Evolutionary conservation across 2,329 filamentous ascomycete species (phyloP).

Genomic region (Venturia carpophila): DNA sequence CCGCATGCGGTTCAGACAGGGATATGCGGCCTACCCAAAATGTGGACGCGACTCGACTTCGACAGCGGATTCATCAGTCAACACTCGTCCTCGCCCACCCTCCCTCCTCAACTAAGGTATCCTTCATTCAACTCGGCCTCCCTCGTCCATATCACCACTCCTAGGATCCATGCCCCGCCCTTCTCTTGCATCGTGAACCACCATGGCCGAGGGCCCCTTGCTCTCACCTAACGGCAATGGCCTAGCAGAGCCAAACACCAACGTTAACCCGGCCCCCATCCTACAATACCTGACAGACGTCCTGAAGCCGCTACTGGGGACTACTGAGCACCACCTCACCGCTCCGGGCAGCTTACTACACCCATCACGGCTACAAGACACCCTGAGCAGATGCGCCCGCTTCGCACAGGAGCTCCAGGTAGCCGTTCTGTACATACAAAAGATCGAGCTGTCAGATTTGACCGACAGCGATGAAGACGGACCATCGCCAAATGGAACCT

Average conservation of each 20-base stretch:
- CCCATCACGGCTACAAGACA: conserved; percentile 62
- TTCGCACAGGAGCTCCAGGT: conserved; percentile 85
- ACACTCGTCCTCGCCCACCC: not conserved
- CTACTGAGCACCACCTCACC: conserved; percentile 67
- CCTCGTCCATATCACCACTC: not conserved
- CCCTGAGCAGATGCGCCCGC: conserved; percentile 75
- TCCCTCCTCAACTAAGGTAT: not conserved
- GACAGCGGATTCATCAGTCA: not conserved
- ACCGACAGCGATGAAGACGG: conserved; percentile 42
- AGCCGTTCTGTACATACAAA: conserved; percentile 66
- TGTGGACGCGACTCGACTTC: not conserved
- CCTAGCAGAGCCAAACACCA: conserved; percentile 29
- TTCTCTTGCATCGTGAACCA: not conserved
- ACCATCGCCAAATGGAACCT: not conserved
- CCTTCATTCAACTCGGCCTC: not conserved
- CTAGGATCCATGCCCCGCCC: not conserved
- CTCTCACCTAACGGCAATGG: conserved; percentile 33
- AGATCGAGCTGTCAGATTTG: conserved; percentile 31
- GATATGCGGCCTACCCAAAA: not conserved
- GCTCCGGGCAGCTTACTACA: conserved; percentile 76
- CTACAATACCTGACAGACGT: conserved; percentile 42
- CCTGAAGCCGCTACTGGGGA: conserved; percentile 42
- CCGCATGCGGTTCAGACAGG: not conserved
- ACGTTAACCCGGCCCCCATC: conserved; percentile 41
- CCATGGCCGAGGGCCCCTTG: conserved; percentile 30